Evolutionary conservation across 148 eudicot genomes (phyloP).

Genomic region (Rhododendron henanense): DNA sequence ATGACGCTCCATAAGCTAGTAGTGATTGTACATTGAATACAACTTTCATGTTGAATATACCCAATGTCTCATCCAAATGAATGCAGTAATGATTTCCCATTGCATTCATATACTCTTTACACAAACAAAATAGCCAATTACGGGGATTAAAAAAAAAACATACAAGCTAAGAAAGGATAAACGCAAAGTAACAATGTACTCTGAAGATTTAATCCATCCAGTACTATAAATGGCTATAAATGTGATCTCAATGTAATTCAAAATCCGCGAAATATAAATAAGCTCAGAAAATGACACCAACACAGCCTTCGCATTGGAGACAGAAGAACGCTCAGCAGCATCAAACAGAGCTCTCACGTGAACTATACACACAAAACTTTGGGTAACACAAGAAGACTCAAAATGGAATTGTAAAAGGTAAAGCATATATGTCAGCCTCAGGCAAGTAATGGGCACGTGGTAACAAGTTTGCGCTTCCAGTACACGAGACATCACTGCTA

Average conservation of each 20-base stretch:
- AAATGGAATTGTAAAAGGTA: slow-evolving; percentile 66
- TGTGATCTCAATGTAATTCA: neutral
- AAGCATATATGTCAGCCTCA: slow-evolving; percentile 45
- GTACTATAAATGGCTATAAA: neutral
- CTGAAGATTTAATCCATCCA: neutral
- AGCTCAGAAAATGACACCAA: neutral
- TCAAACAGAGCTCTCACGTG: neutral
- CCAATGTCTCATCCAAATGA: no score
- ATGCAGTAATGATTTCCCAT: neutral
- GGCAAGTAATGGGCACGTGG: slow-evolving; percentile 46
- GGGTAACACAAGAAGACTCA: slow-evolving; percentile 20
- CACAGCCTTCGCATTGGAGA: neutral
- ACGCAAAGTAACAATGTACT: neutral
- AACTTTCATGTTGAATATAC: neutral
- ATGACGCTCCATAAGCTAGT: neutral
- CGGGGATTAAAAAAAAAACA: neutral
- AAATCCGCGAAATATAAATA: neutral
- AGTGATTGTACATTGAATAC: neutral
- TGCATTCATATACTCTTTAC: neutral
- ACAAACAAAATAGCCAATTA: neutral
- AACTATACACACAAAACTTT: neutral
- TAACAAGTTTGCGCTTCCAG: slow-evolving; percentile 22
- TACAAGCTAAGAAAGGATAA: neutral
- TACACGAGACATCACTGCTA: slow-evolving; percentile 5
- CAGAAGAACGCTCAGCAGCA: neutral